Base-by-base conservation (phyloP, 345 rosid genomes). In the Salix koriyanagi region DNA sequence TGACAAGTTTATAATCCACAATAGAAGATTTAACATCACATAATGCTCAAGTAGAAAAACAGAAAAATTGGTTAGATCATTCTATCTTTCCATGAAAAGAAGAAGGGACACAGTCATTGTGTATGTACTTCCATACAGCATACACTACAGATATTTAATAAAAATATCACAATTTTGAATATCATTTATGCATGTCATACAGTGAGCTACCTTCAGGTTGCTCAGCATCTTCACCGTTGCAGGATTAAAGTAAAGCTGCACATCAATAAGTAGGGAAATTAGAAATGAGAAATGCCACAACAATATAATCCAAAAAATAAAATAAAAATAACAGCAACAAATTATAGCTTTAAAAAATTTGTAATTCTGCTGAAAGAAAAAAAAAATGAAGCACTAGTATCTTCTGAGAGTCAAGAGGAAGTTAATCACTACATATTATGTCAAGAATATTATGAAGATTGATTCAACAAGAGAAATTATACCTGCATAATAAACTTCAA, bases 151-250 rank as follows among this genome's bases (percentile, higher is more conserved):
- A 7, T 15, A 18, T 56, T 25, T 21, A 25, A 68, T 21, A 41
- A 28, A 41, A 62, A 15, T 67, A 65, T 15, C 78, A 44, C 48
- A 44, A 21, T 58, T 60, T 54, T 21, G 67, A 14, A 18, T 14
- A 10, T 46, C 26, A 70, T 65, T 68, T n/a, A 14, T 26, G 28
- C 39, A 23, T 71, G 30, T 54, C 41, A 18, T 23, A 44, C 73
- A 61, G 25, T 83, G 61, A 56, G 61, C 61, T 56, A 91, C 96
- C 97, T 95, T 95, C 82, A 95, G 84, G 84, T 95, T 95, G 85
- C 99, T 93, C 74, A 95, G 89, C 99, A 95, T 95, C 90, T 95
- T 95, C 82, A 95, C 99, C 8, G 99, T 95, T 46, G 99, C 99
- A 78, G 99, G 99, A 83, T 93, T 95, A 87, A 95, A 95, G 84